These are phyloP conservation scores for Gautieria morchelliformis DNA, from an alignment of 768 basidiomycete genomes.

Conservation along the genomic window DNA sequence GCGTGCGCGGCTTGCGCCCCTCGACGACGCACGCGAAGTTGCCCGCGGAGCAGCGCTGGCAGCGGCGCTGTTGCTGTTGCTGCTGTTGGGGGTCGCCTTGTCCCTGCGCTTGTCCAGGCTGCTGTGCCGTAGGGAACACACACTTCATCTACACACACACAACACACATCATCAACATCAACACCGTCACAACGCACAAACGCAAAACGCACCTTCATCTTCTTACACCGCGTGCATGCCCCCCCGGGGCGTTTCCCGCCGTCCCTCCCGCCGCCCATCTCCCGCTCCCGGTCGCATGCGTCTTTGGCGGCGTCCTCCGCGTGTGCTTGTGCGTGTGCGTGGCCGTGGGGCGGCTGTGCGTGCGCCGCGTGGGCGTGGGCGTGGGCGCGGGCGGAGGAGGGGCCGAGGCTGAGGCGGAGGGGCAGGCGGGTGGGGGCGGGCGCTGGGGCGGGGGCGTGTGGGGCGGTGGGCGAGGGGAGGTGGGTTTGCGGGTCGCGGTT, in stretches of 20 bases:
- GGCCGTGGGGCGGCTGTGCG: background rate
- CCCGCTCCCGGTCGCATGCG: background rate
- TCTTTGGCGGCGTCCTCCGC: too few relatives aligned
- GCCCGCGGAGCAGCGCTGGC: conserved; percentile 35
- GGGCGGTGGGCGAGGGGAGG: too few relatives aligned
- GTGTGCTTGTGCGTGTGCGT: background rate
- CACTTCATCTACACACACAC: too few relatives aligned
- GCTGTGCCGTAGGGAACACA: too few relatives aligned
- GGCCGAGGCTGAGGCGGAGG: too few relatives aligned
- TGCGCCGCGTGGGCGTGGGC: too few relatives aligned
- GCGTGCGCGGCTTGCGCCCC: conserved; percentile 64
- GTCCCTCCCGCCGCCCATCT: too few relatives aligned
- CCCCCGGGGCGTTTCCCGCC: background rate
- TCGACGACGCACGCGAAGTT: conserved; percentile 77
- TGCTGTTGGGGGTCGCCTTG: background rate
- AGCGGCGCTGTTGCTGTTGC: background rate
- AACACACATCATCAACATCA: too few relatives aligned
- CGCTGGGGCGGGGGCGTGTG: background rate
- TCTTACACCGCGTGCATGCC: conserved; percentile 2
- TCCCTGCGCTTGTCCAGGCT: background rate
- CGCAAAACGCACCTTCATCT: conserved; percentile 66
- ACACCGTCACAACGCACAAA: too few relatives aligned
- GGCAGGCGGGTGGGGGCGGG: background rate
- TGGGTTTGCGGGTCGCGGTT: too few relatives aligned
- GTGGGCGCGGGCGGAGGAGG: too few relatives aligned